Conservation (phyloP, 768 basidiomycete species). For the Lentinula lateritia region DNA sequence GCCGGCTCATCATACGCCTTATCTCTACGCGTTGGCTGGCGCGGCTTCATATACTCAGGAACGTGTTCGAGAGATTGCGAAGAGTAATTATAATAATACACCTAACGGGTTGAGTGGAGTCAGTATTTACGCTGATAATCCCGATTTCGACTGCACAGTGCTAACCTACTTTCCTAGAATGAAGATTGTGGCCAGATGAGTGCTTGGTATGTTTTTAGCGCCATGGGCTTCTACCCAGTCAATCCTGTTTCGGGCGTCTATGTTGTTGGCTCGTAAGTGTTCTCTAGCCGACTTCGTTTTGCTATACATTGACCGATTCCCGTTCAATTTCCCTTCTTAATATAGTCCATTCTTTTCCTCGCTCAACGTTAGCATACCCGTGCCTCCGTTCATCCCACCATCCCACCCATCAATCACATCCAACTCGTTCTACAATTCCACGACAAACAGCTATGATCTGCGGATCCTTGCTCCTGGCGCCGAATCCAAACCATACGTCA, state of each 20-base stretch:
- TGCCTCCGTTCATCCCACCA: slow-evolving; percentile 13
- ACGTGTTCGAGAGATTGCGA: slow-evolving; percentile 63
- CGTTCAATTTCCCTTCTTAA: background rate
- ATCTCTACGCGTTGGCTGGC: slow-evolving; percentile 70
- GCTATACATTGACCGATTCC: background rate
- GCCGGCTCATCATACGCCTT: slow-evolving; percentile 86
- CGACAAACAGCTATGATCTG: slow-evolving; percentile 25
- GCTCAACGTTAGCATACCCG: slow-evolving; percentile 52
- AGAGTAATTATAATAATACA: slow-evolving; percentile 59
- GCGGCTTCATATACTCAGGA: slow-evolving; percentile 68
- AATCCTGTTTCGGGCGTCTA: slow-evolving; percentile 76
- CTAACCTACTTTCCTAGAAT: slow-evolving; percentile 39
- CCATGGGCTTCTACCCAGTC: slow-evolving; percentile 82
- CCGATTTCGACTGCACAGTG: background rate
- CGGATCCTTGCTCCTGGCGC: slow-evolving; percentile 55
- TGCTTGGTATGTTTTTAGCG: slow-evolving; percentile 81
- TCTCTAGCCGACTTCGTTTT: background rate
- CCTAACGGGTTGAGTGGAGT: slow-evolving; percentile 71
- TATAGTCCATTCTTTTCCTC: slow-evolving; percentile 44
- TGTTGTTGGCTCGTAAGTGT: slow-evolving; percentile 63
- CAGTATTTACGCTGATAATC: slow-evolving; percentile 13
- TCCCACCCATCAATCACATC: background rate
- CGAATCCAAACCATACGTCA: slow-evolving; percentile 53
- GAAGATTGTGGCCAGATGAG: slow-evolving; percentile 92
- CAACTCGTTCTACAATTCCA: slow-evolving; percentile 7